Base-by-base conservation (phyloP, 176 grass and related monocot genomes). In the Elymus sibiricus region DNA sequence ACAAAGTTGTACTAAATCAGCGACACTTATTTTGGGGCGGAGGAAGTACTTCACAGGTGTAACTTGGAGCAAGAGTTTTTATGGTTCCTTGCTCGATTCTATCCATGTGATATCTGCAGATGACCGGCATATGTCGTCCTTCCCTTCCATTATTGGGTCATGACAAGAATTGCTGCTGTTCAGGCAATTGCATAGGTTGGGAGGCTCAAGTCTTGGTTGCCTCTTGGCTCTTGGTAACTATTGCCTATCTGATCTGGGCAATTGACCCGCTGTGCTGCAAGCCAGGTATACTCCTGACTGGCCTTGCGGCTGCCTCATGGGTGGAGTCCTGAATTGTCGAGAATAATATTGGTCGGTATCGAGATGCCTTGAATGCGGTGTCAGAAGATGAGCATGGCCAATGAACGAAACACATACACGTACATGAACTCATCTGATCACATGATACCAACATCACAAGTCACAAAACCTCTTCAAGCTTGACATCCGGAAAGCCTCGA, bases 141-240 rank as follows among this genome's bases (percentile, higher is more conserved):
- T 82, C 79, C 90, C 88, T 67, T 84, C 79, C 69, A 79, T 55
- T 83, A 78, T 88, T 51, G 85, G 12, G n/a, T 78, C 82, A 76
- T 53, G n/a, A 56, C 25, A 58, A 69, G 17, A 63, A 31, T 56
- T 59, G 40, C 4, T 70, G 78, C 24, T 74, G 56, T 26, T 79
- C 64, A 40, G 31, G 39, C n/a, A 53, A 80, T 6, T 67, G 32
- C 10, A 7, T 66, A 67, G 24, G 15, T 68, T n/a, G n/a, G n/a
- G n/a, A n/a, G 60, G 21, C 73, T 31, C 21, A 27, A 62, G 22
- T 42, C 43, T 38, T 28, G 28, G 26, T 70, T 69, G 19, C 53
- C 22, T 78, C 79, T 15, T 61, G 25, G 26, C 3, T 59, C 29
- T 62, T 17, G 40, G 9, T 42, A 43, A 43, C 42, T 43, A 12